Conservation (phyloP, 2,329 filamentous ascomycete genomes). For the Aspergillus costaricaensis region DNA sequence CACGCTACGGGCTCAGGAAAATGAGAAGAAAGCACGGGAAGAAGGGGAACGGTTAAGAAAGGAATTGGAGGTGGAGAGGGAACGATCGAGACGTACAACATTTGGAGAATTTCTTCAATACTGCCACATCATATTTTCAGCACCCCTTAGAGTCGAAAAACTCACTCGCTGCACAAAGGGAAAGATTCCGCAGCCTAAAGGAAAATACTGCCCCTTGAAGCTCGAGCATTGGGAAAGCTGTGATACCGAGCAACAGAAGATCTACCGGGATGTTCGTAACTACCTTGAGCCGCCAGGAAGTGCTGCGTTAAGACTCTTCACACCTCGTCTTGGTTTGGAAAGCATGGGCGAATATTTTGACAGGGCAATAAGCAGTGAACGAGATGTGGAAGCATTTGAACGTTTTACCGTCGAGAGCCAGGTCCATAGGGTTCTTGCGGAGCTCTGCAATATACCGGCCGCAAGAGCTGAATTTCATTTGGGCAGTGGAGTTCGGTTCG, state of each 20-base stretch:
- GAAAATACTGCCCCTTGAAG: constrained; percentile 28
- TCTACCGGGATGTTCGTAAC: constrained; percentile 21
- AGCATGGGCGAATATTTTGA: constrained; percentile 15
- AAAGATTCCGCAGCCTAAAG: constrained; percentile 24
- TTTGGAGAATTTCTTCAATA: constrained; percentile 24
- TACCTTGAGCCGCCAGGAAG: constrained; percentile 18
- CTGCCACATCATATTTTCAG: constrained; percentile 26
- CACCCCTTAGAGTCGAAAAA: constrained; percentile 23
- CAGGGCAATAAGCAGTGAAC: constrained; percentile 24
- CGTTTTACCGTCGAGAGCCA: constrained; percentile 24
- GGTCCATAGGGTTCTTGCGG: constrained; percentile 19
- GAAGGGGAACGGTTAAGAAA: too few relatives aligned
- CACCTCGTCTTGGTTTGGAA: constrained; percentile 20
- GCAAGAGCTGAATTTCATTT: constrained; percentile 19
- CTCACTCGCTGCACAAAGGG: constrained; percentile 27
- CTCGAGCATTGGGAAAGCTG: constrained; percentile 27
- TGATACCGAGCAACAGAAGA: constrained; percentile 13
- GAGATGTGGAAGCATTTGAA: constrained; percentile 24
- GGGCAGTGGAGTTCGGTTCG: constrained; percentile 18
- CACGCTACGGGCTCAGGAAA: too few relatives aligned
- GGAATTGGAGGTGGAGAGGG: constrained; percentile 13
- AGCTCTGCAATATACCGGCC: constrained; percentile 20
- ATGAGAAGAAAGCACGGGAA: too few relatives aligned
- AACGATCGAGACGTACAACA: constrained; percentile 18
- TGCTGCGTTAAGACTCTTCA: constrained; percentile 18